A percentile compares a stretch with the other conserved stretches of the same genome.
These are phyloP conservation scores for Ophioceras dolichostomum DNA, from an alignment of 2,329 filamentous ascomycete genomes.

Conservation along the genomic window DNA sequence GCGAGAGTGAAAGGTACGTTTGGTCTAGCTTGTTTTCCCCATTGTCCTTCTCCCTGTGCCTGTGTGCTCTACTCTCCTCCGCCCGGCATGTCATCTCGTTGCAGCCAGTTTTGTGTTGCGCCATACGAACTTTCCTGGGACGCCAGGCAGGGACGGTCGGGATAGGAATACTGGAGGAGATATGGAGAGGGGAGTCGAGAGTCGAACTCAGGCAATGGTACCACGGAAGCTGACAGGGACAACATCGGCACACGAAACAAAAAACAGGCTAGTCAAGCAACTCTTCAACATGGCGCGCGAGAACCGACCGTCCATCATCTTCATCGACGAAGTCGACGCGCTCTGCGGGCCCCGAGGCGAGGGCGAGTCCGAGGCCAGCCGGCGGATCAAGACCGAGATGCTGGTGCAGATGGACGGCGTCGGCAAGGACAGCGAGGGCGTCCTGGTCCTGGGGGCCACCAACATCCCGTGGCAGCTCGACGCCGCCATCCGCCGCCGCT, in stretches of 20 bases:
- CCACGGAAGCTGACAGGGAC: no score
- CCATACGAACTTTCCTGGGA: no score
- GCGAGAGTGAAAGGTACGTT: slow-evolving; percentile 84
- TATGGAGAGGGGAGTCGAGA: no score
- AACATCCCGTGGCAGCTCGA: slow-evolving; percentile 99
- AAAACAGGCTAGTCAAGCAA: slow-evolving; percentile 73
- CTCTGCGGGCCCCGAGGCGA: slow-evolving; percentile 86
- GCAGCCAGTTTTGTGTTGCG: no score
- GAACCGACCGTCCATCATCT: slow-evolving; percentile 86
- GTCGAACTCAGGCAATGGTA: neutral
- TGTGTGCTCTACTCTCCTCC: no score
- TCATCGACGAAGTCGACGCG: slow-evolving; percentile 52
- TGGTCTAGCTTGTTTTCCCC: neutral
- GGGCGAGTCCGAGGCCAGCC: slow-evolving; percentile 93
- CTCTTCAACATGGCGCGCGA: slow-evolving; percentile 97
- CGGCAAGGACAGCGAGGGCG: slow-evolving; percentile 86
- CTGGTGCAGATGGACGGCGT: slow-evolving; percentile 99
- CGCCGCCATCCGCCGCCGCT: slow-evolving; percentile 86
- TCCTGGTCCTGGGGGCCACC: slow-evolving; percentile 88
- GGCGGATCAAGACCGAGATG: slow-evolving; percentile 96
- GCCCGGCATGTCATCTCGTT: no score
- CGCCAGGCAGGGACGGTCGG: no score
- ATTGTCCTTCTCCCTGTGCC: no score
- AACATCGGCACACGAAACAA: no score
- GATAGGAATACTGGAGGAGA: no score